Percentiles rank a stretch among this genome's conserved stretches.
Evolutionary conservation across 208 protist genomes (phyloP).

Genomic region (Trypanosoma cruzi): DNA sequence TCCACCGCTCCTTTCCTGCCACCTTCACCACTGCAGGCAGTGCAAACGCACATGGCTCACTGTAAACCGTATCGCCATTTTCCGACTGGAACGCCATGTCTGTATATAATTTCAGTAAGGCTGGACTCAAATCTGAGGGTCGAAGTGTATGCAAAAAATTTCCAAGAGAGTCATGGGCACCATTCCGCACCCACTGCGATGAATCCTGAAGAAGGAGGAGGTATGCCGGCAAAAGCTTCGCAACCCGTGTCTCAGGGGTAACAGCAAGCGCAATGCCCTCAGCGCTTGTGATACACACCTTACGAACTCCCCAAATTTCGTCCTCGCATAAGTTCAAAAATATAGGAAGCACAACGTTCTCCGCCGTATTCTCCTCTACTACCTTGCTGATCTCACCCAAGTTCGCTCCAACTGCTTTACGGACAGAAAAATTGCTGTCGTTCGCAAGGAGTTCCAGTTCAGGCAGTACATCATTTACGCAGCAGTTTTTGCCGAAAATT

Average conservation of each 20-base stretch:
- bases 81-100: conserved; percentile 93
- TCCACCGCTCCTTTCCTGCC: conserved; percentile 85
- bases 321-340: conserved; percentile 93
- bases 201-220: conserved; percentile 77
- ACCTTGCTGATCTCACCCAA: conserved; percentile 72
- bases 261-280: conserved; percentile 72
- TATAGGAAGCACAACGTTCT: conserved; percentile 74
- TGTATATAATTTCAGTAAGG: conserved; percentile 88
- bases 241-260: conserved; percentile 50
- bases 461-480: conserved; percentile 67
- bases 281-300: conserved; percentile 92
- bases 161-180: conserved; percentile 91
- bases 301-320: conserved; percentile 96
- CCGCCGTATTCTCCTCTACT: conserved; percentile 49
- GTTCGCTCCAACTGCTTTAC: conserved; percentile 84
- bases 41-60: conserved; percentile 93
- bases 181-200: conserved; percentile 94
- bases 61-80: conserved; percentile 87
- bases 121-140: conserved; percentile 76
- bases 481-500: conserved; percentile 74
- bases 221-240: conserved; percentile 73
- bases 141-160: conserved; percentile 92
- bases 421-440: conserved; percentile 91
- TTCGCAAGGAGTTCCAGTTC: conserved; percentile 87
- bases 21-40: conserved; percentile 94